Evolutionary conservation across 176 grass and related monocot species (phyloP).

Genomic region (Oryza glumipatula): DNA sequence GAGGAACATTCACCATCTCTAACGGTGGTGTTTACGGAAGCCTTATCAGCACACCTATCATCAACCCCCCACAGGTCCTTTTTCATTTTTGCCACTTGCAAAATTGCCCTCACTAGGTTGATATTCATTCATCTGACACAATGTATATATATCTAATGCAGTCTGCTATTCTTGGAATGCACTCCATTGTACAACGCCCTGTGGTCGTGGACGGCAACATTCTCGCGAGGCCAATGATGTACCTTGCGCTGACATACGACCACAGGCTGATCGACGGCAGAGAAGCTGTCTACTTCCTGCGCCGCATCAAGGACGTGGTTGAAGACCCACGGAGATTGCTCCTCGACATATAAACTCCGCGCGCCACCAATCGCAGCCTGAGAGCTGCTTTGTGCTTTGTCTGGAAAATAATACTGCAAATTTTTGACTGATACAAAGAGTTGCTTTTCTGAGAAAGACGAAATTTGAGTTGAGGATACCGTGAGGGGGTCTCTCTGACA

Average conservation of each 20-base stretch:
- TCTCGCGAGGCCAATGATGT: conserved; percentile 82
- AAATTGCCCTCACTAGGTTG: neutral
- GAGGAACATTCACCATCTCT: conserved; percentile 87
- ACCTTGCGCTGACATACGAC: conserved; percentile 73
- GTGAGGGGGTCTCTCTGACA: neutral
- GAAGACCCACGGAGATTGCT: conserved; percentile 84
- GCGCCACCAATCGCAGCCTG: neutral
- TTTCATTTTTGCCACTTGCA: neutral
- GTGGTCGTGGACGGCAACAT: conserved; percentile 69
- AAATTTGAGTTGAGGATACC: conserved; percentile 38
- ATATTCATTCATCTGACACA: conserved; percentile 3
- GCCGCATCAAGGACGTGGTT: conserved; percentile 84
- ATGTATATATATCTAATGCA: conserved; percentile 29
- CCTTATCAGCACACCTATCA: conserved; percentile 86
- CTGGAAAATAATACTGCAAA: conserved; percentile 68
- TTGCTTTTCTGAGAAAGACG: neutral
- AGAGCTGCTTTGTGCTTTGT: conserved; percentile 37
- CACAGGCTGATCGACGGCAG: conserved; percentile 84
- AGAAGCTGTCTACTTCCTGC: conserved; percentile 82
- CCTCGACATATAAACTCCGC: conserved; percentile 56
- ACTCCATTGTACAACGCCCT: conserved; percentile 73
- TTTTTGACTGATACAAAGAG: conserved; percentile 59
- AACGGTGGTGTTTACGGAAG: conserved; percentile 91
- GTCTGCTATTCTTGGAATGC: conserved; percentile 90
- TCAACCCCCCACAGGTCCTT: conserved; percentile 80